Conservation (phyloP, 495 filamentous ascomycete species). For the Lasiosphaeris hirsuta region DNA sequence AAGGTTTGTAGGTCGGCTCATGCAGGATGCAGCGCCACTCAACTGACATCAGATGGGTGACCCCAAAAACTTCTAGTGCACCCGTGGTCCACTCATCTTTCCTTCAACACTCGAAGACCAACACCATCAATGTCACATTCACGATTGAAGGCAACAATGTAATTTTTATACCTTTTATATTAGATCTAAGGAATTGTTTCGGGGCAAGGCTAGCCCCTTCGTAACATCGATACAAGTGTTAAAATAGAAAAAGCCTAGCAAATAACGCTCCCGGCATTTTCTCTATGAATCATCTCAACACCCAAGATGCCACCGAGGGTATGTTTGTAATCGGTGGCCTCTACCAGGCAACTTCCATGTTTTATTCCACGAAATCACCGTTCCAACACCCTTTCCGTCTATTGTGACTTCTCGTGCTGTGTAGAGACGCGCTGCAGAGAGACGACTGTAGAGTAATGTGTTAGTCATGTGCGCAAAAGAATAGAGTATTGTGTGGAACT, state of each 20-base stretch:
- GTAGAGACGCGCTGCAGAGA: slow-evolving; percentile 81
- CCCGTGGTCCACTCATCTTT: too few species aligned
- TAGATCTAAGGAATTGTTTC: slow-evolving; percentile 26
- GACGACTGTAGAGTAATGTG: slow-evolving; percentile 51
- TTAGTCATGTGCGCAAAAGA: slow-evolving; percentile 26
- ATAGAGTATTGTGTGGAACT: slow-evolving; percentile 32
- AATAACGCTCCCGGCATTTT: slow-evolving; percentile 15
- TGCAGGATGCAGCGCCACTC: too few species aligned
- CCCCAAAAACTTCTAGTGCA: too few species aligned
- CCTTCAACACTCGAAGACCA: not conserved
- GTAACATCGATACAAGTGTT: slow-evolving; percentile 26
- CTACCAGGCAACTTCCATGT: slow-evolving; percentile 16
- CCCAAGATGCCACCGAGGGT: slow-evolving; percentile 24
- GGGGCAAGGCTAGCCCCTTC: slow-evolving; percentile 23
- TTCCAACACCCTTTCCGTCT: slow-evolving; percentile 27
- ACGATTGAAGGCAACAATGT: not conserved
- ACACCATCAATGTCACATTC: not conserved
- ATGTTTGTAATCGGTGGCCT: slow-evolving; percentile 14
- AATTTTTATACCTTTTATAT: slow-evolving; percentile 39
- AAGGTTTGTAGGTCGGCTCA: too few species aligned
- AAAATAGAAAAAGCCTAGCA: slow-evolving; percentile 34
- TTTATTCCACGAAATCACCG: slow-evolving; percentile 9
- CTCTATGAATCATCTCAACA: slow-evolving; percentile 22
- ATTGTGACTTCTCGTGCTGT: slow-evolving; percentile 74
- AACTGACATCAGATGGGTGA: too few species aligned